Evolutionary conservation across 805 yeast genomes (phyloP), one percentile per base, ranked within the genome.

Genomic region (Kregervanrija pseudodelftensis): DNA sequence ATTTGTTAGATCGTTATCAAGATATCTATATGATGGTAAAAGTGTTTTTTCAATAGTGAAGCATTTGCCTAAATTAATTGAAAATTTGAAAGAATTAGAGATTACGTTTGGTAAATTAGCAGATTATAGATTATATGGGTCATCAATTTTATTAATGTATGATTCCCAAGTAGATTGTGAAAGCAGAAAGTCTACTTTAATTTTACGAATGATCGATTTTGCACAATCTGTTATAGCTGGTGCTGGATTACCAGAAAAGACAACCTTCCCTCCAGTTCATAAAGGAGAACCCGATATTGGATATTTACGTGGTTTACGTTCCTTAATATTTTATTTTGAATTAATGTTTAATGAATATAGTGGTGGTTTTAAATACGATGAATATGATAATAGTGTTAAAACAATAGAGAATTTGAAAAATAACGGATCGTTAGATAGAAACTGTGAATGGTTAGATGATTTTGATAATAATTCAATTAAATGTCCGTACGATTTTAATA

Each of bases 61-160:
- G 31, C 85, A 86, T 56, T 73, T 91, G 35, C 91, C 95, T 0
- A 66, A 67, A 30, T 65, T 93, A 41, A 65, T 90, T 22, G 64
- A 69, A 33, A 79, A 80, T 40, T 58, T 91, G 34, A 71, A 72
- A 42, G 82, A 79, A 41, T 67, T 93, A 46, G 72, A 74, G 38
- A 53, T 57, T 2, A 77, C 82, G 15, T 76, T 90, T 45, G 52
- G 59, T 4, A 65, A 68, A 37, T 69, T 93, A 40, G 67, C 69
- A 12, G 90, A 91, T 8, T 93, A 89, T 63, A 70, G 99, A 49
- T 73, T 93, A 57, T 93, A 93, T 63, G 99, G 99, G 1, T 84
- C 96, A 1, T 84, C 95, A 7, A 69, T 93, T 46, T 69, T 93
- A 52, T 70, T 93, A 52, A 87, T 93, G 81, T 91, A 91, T 63